Conservation (phyloP, 2,329 filamentous ascomycete genomes). For the Colletotrichum somersetense region DNA sequence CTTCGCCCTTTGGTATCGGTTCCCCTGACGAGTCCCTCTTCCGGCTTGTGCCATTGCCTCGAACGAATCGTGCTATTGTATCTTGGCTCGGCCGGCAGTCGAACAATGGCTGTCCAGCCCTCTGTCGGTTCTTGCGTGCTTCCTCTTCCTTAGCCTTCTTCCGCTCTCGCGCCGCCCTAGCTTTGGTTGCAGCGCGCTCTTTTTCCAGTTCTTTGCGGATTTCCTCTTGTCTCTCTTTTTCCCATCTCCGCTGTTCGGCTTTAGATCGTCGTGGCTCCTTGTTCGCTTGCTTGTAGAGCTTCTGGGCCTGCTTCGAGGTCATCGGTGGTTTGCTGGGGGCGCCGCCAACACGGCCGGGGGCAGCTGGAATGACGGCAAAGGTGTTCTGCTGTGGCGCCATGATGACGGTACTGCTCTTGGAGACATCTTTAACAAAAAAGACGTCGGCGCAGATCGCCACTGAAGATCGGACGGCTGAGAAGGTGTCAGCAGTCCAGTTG, state of each 20-base stretch:
- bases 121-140: conserved; percentile 63
- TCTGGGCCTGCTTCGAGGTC: conserved; percentile 58
- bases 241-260: conserved; percentile 57
- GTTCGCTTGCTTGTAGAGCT: conserved; percentile 54
- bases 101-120: conserved; percentile 66
- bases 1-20: conserved; percentile 11
- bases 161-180: conserved; percentile 64
- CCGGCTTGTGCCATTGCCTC: conserved; percentile 49
- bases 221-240: conserved; percentile 62
- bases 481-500: background rate
- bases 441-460: background rate
- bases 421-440: conserved; percentile 19
- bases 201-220: conserved; percentile 65
- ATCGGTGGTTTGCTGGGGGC: conserved; percentile 50
- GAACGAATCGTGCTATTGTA: conserved; percentile 67
- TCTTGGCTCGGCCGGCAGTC: conserved; percentile 68
- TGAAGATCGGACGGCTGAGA: background rate
- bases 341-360: conserved; percentile 43
- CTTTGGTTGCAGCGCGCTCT: conserved; percentile 62
- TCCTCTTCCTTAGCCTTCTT: conserved; percentile 67
- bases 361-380: conserved; percentile 58
- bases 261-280: conserved; percentile 57
- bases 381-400: conserved; percentile 57
- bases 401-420: conserved; percentile 33
- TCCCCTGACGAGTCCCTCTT: conserved; percentile 46